These are phyloP conservation scores for Zymoseptoria ardabiliae DNA, from an alignment of 2,329 filamentous ascomycete species.

Conservation along the genomic window DNA sequence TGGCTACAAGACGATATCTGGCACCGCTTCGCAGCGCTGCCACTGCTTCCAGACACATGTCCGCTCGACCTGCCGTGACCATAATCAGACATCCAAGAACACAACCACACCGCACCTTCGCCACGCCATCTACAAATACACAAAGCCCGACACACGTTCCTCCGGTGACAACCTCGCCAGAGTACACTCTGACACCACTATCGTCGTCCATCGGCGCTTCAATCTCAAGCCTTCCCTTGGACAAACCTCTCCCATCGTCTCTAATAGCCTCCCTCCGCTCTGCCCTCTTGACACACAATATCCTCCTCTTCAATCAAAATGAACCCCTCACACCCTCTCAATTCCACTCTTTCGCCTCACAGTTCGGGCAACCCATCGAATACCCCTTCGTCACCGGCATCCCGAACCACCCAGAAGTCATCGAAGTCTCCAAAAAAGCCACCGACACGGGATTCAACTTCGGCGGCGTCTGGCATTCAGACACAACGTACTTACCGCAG, in stretches of 20 bases:
- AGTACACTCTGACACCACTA: neutral
- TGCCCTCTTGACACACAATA: conserved; percentile 65
- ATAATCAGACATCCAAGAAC: neutral
- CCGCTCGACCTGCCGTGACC: neutral
- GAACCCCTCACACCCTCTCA: conserved; percentile 58
- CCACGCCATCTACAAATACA: neutral
- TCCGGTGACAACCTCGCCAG: neutral
- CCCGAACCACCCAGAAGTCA: conserved; percentile 17
- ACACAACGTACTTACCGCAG: conserved; percentile 17
- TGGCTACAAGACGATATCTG: neutral
- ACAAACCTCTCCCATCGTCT: neutral
- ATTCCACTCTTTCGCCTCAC: conserved; percentile 61
- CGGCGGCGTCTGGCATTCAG: conserved; percentile 22
- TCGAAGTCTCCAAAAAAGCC: conserved; percentile 20
- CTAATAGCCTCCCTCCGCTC: conserved; percentile 45
- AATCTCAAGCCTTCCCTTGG: neutral
- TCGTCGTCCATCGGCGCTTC: neutral
- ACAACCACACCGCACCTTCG: neutral
- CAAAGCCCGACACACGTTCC: neutral
- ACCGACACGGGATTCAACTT: conserved; percentile 19
- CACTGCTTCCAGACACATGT: neutral
- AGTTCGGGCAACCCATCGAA: conserved; percentile 65
- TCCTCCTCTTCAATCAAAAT: conserved; percentile 68
- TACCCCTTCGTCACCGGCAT: conserved; percentile 22
- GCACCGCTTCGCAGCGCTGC: neutral